Conservation (phyloP, 2,329 filamentous ascomycete genomes). For the Hymenoscyphus fructigenus region DNA sequence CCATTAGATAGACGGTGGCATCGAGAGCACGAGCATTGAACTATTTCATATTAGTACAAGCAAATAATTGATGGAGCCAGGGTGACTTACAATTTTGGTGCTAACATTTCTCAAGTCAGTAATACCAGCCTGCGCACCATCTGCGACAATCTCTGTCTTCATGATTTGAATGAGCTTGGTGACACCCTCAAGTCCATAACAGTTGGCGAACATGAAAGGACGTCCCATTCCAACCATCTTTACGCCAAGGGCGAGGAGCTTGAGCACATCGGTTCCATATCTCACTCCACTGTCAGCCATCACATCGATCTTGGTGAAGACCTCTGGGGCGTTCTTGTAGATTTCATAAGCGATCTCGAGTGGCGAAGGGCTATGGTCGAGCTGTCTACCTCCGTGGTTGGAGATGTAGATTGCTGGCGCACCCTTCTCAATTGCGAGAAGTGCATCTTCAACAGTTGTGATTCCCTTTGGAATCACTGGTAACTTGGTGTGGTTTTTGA, state of each 20-base stretch:
- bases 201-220: constrained; percentile 47
- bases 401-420: constrained; percentile 49
- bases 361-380: constrained; percentile 57
- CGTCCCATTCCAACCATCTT: constrained; percentile 61
- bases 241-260: constrained; percentile 58
- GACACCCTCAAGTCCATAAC: constrained; percentile 48
- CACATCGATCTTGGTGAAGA: constrained; percentile 41
- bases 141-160: constrained; percentile 34
- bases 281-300: constrained; percentile 61
- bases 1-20: neutral
- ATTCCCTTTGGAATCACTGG: constrained; percentile 39
- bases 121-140: constrained; percentile 6
- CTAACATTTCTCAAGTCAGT: constrained; percentile 5
- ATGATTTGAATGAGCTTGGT: constrained; percentile 47
- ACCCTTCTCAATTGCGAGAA: constrained; percentile 36
- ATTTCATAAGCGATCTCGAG: constrained; percentile 59
- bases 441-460: constrained; percentile 40
- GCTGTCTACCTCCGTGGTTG: constrained; percentile 58
- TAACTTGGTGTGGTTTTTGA: constrained; percentile 38
- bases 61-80: neutral
- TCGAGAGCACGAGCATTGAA: neutral
- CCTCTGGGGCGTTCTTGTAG: constrained; percentile 35
- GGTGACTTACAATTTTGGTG: constrained; percentile 1
- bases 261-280: constrained; percentile 56
- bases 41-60: neutral